These are phyloP conservation scores for Colletotrichum costaricense DNA, from an alignment of 2,329 filamentous ascomycete genomes.

Conservation along the genomic window DNA sequence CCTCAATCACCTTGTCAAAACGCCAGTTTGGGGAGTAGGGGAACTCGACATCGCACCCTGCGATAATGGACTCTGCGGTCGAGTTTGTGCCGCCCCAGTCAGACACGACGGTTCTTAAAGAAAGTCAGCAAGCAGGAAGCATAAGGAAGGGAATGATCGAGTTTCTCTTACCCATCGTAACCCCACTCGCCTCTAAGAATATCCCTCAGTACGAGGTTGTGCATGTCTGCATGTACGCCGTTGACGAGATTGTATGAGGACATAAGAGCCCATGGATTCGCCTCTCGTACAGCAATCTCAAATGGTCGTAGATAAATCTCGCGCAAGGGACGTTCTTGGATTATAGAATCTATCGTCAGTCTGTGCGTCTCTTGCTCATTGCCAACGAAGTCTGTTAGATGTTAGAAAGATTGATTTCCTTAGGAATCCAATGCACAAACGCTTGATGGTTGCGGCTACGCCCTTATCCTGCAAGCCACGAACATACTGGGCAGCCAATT, in stretches of 20 bases:
- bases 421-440: constrained; percentile 50
- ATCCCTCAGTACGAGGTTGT: constrained; percentile 63
- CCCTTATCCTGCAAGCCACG: constrained; percentile 79
- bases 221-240: constrained; percentile 70
- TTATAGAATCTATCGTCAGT: constrained; percentile 71
- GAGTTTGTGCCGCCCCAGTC: constrained; percentile 71
- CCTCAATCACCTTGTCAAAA: constrained; percentile 66
- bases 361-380: constrained; percentile 80
- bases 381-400: constrained; percentile 68
- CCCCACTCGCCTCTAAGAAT: constrained; percentile 71
- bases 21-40: constrained; percentile 66
- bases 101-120: constrained; percentile 63
- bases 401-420: constrained; percentile 14
- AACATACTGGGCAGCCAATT: constrained; percentile 77
- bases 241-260: constrained; percentile 76
- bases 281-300: constrained; percentile 77
- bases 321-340: constrained; percentile 73
- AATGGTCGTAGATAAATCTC: constrained; percentile 82
- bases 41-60: constrained; percentile 69
- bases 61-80: constrained; percentile 63
- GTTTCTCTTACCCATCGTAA: constrained; percentile 64
- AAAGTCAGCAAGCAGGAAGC: background rate
- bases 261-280: constrained; percentile 78
- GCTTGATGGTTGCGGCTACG: constrained; percentile 83
- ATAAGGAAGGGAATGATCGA: no score